Base-by-base conservation (phyloP, 371 early-diverging fungal species). In the Zychaea mexicana region DNA sequence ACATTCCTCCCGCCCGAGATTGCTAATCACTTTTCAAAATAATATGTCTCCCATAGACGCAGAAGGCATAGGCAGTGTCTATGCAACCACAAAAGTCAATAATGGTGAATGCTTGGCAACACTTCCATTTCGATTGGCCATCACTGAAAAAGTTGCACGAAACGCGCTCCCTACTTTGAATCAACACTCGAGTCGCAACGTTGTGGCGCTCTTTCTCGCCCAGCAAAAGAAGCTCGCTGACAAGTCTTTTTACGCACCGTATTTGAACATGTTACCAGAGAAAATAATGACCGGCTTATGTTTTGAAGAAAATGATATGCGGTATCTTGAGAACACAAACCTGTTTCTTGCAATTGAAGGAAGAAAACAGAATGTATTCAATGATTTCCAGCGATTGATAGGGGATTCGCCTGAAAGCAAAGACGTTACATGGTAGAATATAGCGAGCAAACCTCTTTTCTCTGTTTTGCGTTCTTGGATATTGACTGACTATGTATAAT, bases 301-400 rank as follows among this genome's bases (percentile, higher is more conserved):
- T 30, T 83, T 77, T 62, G 72, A 69, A 36, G 74, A 73, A 0
- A 60, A 77, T 0, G 89, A 89, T 61, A 59, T 86, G 61, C 45
- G 55, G 22, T 74, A 71, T 19, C 63, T 89, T 13, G 59, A 64
- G 17, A 83, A 84, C 21, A 88, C 90, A 9, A 83, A 83, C 13
- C 61, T 84, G 15, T 82, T 71, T 22, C 52, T 66, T 52, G 76
- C 80, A 2, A 71, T 73, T 3, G 68, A 66, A 26, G 86, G 84
- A 36, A 67, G 82, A 24, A 75, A 70, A 24, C 38, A 61, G 6
- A 49, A 55, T 17, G 58, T 83, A 22, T 63, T 33, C 2, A 24
- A 53, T 4, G 80, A 86, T 17, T 84, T 72, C 60, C 61, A 74
- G 12, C 30, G 42, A 27, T 64, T 77, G 3, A 64, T 77, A 53